Evolutionary conservation across 805 yeast species (phyloP).

Genomic region (Zygosaccharomyces pseudorouxii): DNA sequence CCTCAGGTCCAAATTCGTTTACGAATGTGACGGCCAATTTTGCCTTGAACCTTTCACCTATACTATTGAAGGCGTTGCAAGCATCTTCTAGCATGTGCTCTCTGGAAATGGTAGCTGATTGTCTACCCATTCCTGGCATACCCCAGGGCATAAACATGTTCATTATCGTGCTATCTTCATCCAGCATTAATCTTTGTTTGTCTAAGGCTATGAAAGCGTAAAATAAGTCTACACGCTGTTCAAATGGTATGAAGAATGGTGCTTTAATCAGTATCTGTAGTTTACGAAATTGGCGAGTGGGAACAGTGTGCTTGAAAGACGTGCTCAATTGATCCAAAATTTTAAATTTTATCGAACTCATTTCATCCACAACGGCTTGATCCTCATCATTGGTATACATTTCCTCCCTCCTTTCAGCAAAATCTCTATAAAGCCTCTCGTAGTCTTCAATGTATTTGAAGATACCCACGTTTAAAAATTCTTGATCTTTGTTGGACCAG

Average conservation of each 20-base stretch:
- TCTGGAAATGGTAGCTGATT: constrained; percentile 57
- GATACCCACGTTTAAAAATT: constrained; percentile 20
- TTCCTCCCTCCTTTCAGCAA: constrained; percentile 13
- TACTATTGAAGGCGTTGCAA: constrained; percentile 48
- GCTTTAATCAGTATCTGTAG: constrained; percentile 53
- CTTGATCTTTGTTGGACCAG: constrained; percentile 27
- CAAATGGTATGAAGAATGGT: constrained; percentile 80
- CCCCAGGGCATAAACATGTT: constrained; percentile 17
- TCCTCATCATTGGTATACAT: constrained; percentile 27
- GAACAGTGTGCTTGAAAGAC: constrained; percentile 21
- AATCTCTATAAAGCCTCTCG: constrained; percentile 26
- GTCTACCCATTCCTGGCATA: constrained; percentile 17
- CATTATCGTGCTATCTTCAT: constrained; percentile 19
- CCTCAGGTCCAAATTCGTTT: constrained; percentile 73
- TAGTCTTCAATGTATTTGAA: constrained; percentile 25
- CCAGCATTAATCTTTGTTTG: constrained; percentile 31
- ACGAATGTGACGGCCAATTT: constrained; percentile 60
- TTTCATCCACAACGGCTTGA: constrained; percentile 35
- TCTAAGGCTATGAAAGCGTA: constrained; percentile 59
- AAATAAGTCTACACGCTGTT: constrained; percentile 67
- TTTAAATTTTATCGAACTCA: constrained; percentile 13
- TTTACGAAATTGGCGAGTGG: constrained; percentile 30
- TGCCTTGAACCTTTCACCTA: constrained; percentile 55
- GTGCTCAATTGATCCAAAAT: constrained; percentile 18
- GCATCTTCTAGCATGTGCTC: constrained; percentile 75